Percentiles rank a stretch among this genome's conserved stretches.
phyloP scores from a whole-genome alignment of 106 monocot genomes.

The Ottelia alismoides region DNA sequence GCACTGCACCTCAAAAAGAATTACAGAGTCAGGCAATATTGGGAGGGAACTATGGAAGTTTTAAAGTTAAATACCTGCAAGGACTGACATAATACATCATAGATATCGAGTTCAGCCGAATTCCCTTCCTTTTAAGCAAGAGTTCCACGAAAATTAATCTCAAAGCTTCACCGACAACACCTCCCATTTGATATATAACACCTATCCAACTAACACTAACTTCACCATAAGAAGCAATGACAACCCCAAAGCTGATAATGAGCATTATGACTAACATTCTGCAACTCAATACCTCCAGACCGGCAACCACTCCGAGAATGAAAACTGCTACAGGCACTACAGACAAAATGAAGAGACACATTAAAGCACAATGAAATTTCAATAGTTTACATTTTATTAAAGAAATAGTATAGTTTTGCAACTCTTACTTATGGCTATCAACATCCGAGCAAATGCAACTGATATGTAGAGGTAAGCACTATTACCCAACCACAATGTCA shows the following conservation, averaged over 20 bases:
- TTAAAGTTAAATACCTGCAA: too few species aligned
- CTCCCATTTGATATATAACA: slow-evolving; percentile 97
- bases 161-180: slow-evolving; percentile 86
- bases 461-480: slow-evolving; percentile 98
- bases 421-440: slow-evolving; percentile 90
- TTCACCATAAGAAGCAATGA: slow-evolving; percentile 93
- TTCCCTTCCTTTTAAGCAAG: slow-evolving; percentile 87
- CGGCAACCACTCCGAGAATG: slow-evolving; percentile 65
- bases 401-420: too few species aligned
- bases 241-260: slow-evolving; percentile 78
- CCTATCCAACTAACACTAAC: slow-evolving; percentile 87
- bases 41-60: background rate
- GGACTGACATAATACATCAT: slow-evolving; percentile 99
- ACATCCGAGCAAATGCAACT: slow-evolving; percentile 98
- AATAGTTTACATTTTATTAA: too few species aligned
- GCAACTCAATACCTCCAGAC: slow-evolving; percentile 71
- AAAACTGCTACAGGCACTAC: slow-evolving; percentile 98
- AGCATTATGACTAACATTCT: slow-evolving; percentile 85
- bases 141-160: slow-evolving; percentile 94
- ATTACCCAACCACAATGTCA: slow-evolving; percentile 97
- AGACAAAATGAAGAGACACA: too few species aligned
- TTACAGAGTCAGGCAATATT: background rate
- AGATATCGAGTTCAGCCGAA: slow-evolving; percentile 72
- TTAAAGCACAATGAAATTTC: too few species aligned
- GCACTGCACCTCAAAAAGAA: slow-evolving; percentile 70